Evolutionary conservation across 345 rosid species (phyloP).

Genomic region (Populus deltoides): DNA sequence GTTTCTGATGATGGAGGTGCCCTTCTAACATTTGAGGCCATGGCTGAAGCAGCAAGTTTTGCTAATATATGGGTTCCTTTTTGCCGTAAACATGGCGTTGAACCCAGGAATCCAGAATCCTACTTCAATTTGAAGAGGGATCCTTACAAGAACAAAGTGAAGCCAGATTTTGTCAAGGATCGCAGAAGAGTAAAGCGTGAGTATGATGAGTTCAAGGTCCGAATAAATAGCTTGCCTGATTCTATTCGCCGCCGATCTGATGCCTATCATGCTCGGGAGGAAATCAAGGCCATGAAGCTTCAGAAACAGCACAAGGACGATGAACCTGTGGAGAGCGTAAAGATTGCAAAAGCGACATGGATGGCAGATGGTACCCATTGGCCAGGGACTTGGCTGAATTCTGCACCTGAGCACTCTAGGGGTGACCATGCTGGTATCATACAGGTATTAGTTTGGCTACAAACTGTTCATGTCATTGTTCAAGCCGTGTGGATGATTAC

Average conservation of each 20-base stretch:
- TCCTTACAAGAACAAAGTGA: conserved; percentile 94
- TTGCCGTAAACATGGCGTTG: conserved; percentile 85
- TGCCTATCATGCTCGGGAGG: conserved; percentile 94
- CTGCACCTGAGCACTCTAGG: conserved; percentile 65
- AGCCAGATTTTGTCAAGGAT: conserved; percentile 84
- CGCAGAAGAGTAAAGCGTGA: conserved; percentile 92
- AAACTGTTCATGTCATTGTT: not conserved
- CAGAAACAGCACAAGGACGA: conserved; percentile 74
- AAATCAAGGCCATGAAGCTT: conserved; percentile 91
- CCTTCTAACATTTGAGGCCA: conserved; percentile 94
- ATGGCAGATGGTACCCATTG: conserved; percentile 99
- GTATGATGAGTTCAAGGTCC: conserved; percentile 96
- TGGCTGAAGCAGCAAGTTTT: conserved; percentile 99
- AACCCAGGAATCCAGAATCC: conserved; percentile 96
- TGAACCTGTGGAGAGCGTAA: conserved; percentile 65
- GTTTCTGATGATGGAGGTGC: conserved; percentile 99
- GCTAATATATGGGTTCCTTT: conserved; percentile 95
- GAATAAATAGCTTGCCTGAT: conserved; percentile 85
- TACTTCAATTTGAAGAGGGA: conserved; percentile 89
- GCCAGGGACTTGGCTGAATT: conserved; percentile 93
- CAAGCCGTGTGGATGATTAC: conserved; percentile 1
- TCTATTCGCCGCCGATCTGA: conserved; percentile 95
- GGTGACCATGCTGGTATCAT: conserved; percentile 96
- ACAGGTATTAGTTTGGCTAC: conserved; percentile 50
- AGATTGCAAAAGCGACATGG: conserved; percentile 96